Evolutionary conservation across 2,329 filamentous ascomycete genomes (phyloP), one percentile per base, ranked within the genome.

Genomic region (Exophiala sideris): DNA sequence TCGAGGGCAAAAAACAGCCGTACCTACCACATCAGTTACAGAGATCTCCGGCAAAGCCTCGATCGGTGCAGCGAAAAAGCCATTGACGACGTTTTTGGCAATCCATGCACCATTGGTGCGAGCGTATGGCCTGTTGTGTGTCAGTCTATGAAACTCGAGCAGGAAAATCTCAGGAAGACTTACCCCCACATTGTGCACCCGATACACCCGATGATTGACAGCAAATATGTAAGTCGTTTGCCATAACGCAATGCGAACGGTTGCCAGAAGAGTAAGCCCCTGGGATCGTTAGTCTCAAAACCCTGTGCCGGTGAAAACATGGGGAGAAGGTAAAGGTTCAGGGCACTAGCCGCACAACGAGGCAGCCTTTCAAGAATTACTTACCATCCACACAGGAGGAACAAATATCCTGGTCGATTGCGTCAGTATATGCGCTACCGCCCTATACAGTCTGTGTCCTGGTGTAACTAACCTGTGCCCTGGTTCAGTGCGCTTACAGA

Each of bases 41-140:
- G 71, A 73, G 10, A 77, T 72, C 59, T 77, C 77, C 7, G 71
- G 72, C 8, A 80, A 62, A 5, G 73, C 73, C 58, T 79, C 77
- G n/a, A 78, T 73, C 0, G 77, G 76, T 2, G 76, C 72, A 11
- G 68, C 70, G 33, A 76, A 73, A 56, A 79, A 74, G 1, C 77
- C 77, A 42, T 74, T 71, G 1, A 80, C 57, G 18, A 79, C 69
- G 42, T 73, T 73, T 56, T 73, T 73, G 3, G 73, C 75, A 24
- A 74, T 73, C 76, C 76, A 79, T 54, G 76, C 71, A 3, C 76
- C 73, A 29, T 74, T 71, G 11, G 68, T 72, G 24, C 68, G 72
- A 3, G 72, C 70, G 50, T 76, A 72, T 0, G 74, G 70, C 12
- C 68, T 70, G 73, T 73, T 12, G 48, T 2, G 54, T 16, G 12